Conservation (phyloP, 768 basidiomycete genomes). For the Lactifluus piperatus region DNA sequence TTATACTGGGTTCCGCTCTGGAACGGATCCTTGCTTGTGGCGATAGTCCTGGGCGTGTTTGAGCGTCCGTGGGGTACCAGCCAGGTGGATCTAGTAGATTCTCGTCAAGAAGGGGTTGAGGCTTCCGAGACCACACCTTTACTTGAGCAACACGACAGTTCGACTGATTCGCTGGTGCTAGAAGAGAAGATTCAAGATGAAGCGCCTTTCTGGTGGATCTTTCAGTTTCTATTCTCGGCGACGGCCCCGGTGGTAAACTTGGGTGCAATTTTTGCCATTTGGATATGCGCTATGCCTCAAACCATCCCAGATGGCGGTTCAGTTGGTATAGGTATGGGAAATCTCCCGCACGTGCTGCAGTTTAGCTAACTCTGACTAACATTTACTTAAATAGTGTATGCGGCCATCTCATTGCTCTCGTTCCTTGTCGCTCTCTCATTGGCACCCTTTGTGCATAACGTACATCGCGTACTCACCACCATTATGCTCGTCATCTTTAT, state of each 20-base stretch:
- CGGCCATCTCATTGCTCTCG: conserved; percentile 35
- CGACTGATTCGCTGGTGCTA: not conserved
- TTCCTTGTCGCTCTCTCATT: conserved; percentile 49
- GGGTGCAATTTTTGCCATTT: conserved; percentile 37
- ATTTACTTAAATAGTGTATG: conserved; percentile 38
- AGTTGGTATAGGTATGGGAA: conserved; percentile 37
- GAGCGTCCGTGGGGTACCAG: conserved; percentile 28
- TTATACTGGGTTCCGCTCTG: conserved; percentile 51
- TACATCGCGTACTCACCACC: conserved; percentile 33
- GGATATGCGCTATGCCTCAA: conserved; percentile 38
- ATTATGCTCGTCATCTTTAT: conserved; percentile 34
- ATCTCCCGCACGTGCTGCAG: not conserved
- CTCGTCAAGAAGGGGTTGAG: conserved; percentile 4
- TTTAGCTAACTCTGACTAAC: not conserved
- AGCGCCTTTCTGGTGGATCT: conserved; percentile 45
- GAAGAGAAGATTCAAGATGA: conserved; percentile 18
- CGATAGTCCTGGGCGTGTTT: conserved; percentile 30
- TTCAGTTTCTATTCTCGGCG: conserved; percentile 47
- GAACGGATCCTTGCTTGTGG: conserved; percentile 40
- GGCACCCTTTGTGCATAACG: conserved; percentile 52
- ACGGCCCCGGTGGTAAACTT: conserved; percentile 47
- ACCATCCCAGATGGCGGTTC: conserved; percentile 56
- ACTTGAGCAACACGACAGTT: not conserved
- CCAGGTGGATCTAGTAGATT: conserved; percentile 12
- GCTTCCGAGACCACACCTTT: conserved; percentile 14